Evolutionary conservation across 345 rosid species (phyloP), one percentile per base, ranked within the genome.

Genomic region (Pistacia vera): DNA sequence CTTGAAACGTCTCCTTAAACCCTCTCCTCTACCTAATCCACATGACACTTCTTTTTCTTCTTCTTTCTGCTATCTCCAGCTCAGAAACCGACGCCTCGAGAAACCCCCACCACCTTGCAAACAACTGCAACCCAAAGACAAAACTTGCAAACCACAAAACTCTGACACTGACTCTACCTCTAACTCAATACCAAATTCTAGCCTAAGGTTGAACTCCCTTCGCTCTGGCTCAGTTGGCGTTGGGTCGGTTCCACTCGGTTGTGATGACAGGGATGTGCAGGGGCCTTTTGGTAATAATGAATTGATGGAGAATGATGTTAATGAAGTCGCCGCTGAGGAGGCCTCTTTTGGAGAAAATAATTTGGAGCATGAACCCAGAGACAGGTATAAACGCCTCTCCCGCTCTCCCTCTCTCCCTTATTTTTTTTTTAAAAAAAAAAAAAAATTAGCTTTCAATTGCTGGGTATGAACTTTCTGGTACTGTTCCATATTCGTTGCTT

Each of bases 11-110:
- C 90, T 83, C 22, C 75, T 80, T 12, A 76, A 71, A 18, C 70
- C 79, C 12, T 7, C 63, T 8, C 28, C 76, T 0, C 76, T 77
- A 7, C 73, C 77, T 8, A 36, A 75, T 46, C 46, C 73, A 0
- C 5, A 41, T 48, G 61, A 35, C 9, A 38, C 14, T 9, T 56
- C 55, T n/a, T 86, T 79, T 64, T 68, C 70, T 60, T 81, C 91
- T 18, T 86, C 95, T n/a, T 84, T 78, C 22, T 79, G 73, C 28
- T 89, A 86, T 77, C 93, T 91, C 44, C 89, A 91, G 89, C 95
- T 89, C 73, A 75, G 95, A 11, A 91, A 83, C 71, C 90, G 87
- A 68, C 91, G 89, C 71, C 84, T 91, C 30, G 81, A 78, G 9
- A 91, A 88, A 59, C 88, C 77, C 69, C 83, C 80, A 2, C 74